Evolutionary conservation across 345 rosid genomes (phyloP).

Genomic region (Crucihimalaya himalaica): DNA sequence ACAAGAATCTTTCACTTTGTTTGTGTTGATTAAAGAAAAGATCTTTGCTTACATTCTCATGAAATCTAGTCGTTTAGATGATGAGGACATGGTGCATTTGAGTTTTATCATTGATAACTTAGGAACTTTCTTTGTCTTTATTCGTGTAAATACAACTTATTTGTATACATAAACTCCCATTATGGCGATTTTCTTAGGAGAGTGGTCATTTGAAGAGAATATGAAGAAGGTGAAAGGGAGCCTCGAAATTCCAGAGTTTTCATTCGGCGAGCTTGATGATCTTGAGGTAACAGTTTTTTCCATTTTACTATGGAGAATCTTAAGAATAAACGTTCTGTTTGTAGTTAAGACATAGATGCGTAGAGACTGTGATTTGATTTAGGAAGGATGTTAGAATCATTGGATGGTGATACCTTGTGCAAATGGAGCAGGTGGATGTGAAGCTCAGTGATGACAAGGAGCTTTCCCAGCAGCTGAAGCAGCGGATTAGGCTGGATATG

Average conservation of each 20-base stretch:
- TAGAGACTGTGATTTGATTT: slow-evolving; percentile 15
- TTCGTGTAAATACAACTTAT: background rate
- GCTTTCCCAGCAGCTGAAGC: slow-evolving; percentile 56
- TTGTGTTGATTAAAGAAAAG: background rate
- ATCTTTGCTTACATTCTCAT: background rate
- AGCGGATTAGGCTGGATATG: slow-evolving; percentile 54
- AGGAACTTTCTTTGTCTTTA: background rate
- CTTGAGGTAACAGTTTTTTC: slow-evolving; percentile 64
- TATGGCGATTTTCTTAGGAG: slow-evolving; percentile 51
- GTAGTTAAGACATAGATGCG: background rate
- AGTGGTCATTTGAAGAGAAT: slow-evolving; percentile 76
- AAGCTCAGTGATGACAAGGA: slow-evolving; percentile 60
- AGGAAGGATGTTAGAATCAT: background rate
- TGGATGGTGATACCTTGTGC: slow-evolving; percentile 15
- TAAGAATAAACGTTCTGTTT: background rate
- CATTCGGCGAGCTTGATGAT: slow-evolving; percentile 91
- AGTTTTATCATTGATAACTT: background rate
- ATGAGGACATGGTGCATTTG: background rate
- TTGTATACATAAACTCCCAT: background rate
- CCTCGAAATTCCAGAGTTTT: slow-evolving; percentile 80
- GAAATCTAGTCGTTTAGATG: background rate
- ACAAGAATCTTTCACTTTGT: background rate
- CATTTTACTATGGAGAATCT: background rate
- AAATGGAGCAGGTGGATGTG: slow-evolving; percentile 56
- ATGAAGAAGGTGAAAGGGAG: slow-evolving; percentile 58